Base-by-base conservation (phyloP, 2,329 filamentous ascomycete species). In the Diatrype stigma region DNA sequence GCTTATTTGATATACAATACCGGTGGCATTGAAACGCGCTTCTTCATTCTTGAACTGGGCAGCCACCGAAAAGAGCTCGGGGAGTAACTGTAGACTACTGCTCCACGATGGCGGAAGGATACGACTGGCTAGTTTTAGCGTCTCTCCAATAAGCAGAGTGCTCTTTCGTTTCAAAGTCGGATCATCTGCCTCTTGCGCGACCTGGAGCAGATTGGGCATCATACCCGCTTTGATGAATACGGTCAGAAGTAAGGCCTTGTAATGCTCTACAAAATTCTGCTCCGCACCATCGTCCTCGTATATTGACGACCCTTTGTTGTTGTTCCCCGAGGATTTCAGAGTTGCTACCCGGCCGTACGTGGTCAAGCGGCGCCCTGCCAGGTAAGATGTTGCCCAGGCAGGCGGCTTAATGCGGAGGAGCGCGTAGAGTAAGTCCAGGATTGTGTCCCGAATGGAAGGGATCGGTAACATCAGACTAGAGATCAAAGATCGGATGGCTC, bases 1-100 rank as follows among this genome's bases (percentile, higher is more conserved):
- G 72, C 96, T 96, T 49, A 99, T 96, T 66, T 97, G 94, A 63
- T 97, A 99, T 12, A 99, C 90, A 17, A 95, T 95, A 7, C 90
- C 86, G 7, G 90, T 92, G 6, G 93, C 90, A 51, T 88, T 78
- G 59, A 92, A 92, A 49, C 90, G 85, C 22, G 84, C 80, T 28
- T 92, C 83, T 19, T 84, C 83, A 19, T 84, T 77, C 21, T 82
- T 76, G 60, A 92, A 90, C 32, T 84, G 80, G 2, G 89, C 80
- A 4, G 92, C 90, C 0, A 86, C 84, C 6, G 86, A 79, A 62
- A 99, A 87, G 1, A 97, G 77, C 54, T 93, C 87, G 1, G 94
- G 94, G 17, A 99, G 80, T 6, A 96, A 81, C 64, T 99, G 94
- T 22, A 99, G 75, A 45, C 90, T 81, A 47, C 86, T 84, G 64